Evolutionary conservation across 192 early-diverging fungal genomes (phyloP), one percentile per base, ranked within the genome.

Genomic region (Backusella luteola): DNA sequence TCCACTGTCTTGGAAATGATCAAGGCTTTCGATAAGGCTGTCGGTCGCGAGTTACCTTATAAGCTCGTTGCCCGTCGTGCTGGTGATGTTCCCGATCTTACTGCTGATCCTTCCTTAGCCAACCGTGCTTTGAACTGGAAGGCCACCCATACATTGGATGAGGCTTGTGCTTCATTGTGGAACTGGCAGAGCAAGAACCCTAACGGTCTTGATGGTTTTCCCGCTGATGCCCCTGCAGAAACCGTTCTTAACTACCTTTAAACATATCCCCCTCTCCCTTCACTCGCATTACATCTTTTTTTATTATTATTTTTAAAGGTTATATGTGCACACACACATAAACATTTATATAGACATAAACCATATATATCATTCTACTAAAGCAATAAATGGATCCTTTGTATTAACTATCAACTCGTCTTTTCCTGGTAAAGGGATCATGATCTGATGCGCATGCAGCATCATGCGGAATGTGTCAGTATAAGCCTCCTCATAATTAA

Each of bases 1-100:
- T 94, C 91, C 87, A 90, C 95, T 0, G 97, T 99, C 67, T 88
- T 93, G 59, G 95, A 99, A 79, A 95, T 99, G 85, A 90, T 99
- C 74, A 88, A 92, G 6, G 92, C 94, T 66, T 92, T 95, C 68
- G 87, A 91, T 34, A 89, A 89, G 26, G 91, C 94, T 15, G 95
- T 94, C 5, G 95, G 95, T 26, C 91, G 93, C 66, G 77, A 89
- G 9, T 91, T 99, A 39, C 92, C 93, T 39, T 93, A 91, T 59
- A 81, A 85, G 67, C 76, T 91, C 36, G 85, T 87, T 41, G 84
- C 79, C 26, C 89, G 95, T 71, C 91, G 96, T 36, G 63, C 88
- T 44, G 96, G 96, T 36, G 96, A 97, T 87, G 93, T 94, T n/a
- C 92, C 88, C 56, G 87, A 91, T 34, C 91, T 96, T 46, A 91